These are phyloP conservation scores for Alternaria atra DNA, from an alignment of 2,329 filamentous ascomycete genomes.

Conservation along the genomic window DNA sequence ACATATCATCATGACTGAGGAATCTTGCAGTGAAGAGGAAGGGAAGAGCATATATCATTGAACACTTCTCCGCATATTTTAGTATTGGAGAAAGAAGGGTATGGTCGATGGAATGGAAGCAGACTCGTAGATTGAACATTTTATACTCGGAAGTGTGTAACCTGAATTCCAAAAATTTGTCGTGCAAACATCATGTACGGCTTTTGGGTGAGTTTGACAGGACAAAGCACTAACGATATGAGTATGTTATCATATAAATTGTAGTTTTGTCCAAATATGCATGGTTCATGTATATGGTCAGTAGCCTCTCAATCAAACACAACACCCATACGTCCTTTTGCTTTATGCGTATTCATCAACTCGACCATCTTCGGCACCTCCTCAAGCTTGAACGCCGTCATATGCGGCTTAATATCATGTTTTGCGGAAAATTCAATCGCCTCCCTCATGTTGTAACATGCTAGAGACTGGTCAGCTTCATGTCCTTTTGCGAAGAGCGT, in stretches of 20 bases:
- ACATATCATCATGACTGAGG: too few species aligned
- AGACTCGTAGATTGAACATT: too few species aligned
- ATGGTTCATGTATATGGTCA: neutral
- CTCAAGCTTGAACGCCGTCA: conserved; percentile 41
- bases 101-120: too few species aligned
- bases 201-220: too few species aligned
- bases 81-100: too few species aligned
- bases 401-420: conserved; percentile 43
- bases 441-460: conserved; percentile 47
- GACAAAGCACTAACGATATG: neutral
- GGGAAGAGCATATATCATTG: too few species aligned
- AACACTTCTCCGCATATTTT: too few species aligned
- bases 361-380: conserved; percentile 49
- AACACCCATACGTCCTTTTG: conserved; percentile 43
- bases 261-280: neutral
- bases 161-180: too few species aligned
- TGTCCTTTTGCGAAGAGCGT: too few species aligned
- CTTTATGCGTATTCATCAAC: conserved; percentile 45
- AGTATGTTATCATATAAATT: neutral
- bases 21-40: too few species aligned
- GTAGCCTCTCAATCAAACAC: conserved; percentile 29
- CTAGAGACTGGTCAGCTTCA: conserved; percentile 54
- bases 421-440: conserved; percentile 48
- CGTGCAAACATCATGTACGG: too few species aligned
- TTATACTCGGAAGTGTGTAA: too few species aligned